phyloP scores from a whole-genome alignment of 1,284 basidiomycete genomes.

The Malassezia psittaci region DNA sequence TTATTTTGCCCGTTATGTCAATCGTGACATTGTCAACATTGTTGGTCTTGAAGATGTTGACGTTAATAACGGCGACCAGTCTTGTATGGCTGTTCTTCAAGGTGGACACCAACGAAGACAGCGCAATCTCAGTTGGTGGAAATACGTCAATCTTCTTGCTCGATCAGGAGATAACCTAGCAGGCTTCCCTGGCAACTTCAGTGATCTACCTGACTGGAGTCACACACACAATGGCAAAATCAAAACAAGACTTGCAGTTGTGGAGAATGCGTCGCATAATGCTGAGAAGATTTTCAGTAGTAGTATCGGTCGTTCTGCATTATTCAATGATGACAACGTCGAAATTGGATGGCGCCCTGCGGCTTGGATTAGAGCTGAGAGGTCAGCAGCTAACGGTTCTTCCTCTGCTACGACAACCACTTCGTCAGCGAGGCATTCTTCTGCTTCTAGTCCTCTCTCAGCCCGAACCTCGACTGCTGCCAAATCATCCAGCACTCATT shows the following conservation, averaged over 20 bases:
- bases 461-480: too few species aligned
- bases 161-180: conserved; percentile 27
- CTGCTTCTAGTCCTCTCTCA: too few species aligned
- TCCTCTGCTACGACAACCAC: too few species aligned
- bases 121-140: conserved; percentile 42
- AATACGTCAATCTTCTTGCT: conserved; percentile 40
- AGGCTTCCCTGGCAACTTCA: conserved; percentile 30
- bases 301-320: conserved; percentile 30
- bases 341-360: conserved; percentile 38
- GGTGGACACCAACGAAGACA: conserved; percentile 35
- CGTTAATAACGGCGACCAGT: conserved; percentile 28
- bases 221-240: conserved; percentile 20
- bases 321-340: conserved; percentile 25
- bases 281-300: conserved; percentile 32
- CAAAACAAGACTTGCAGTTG: conserved; percentile 29
- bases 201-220: conserved; percentile 36
- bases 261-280: conserved; percentile 33
- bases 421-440: too few species aligned
- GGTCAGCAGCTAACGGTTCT: too few species aligned
- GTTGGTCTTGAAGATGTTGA: conserved; percentile 34
- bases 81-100: conserved; percentile 42
- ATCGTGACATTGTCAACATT: conserved; percentile 38
- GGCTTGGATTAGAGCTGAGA: conserved; percentile 14
- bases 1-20: conserved; percentile 34
- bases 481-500: too few species aligned